phyloP scores from a whole-genome alignment of 2,329 filamentous ascomycete species.

The Cryphonectria carpinicola region DNA sequence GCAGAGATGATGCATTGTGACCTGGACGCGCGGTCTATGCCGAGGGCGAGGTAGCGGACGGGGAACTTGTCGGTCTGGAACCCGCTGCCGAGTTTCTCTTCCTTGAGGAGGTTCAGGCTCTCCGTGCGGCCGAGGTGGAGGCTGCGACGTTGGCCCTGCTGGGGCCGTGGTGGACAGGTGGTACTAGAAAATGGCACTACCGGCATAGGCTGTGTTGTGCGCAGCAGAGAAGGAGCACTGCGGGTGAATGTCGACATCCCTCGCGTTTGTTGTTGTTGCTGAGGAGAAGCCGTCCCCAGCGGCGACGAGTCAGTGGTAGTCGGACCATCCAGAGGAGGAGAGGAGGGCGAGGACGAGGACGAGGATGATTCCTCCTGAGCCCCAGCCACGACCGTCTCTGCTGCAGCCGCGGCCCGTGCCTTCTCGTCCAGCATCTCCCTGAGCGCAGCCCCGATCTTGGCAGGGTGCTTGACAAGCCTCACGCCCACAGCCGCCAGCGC shows the following conservation, averaged over 20 bases:
- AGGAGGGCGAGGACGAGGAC: background rate
- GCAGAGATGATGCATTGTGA: slow-evolving; percentile 62
- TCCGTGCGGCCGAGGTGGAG: slow-evolving; percentile 21
- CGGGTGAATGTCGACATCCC: background rate
- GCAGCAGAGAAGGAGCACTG: background rate
- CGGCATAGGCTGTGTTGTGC: background rate
- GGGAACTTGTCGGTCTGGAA: slow-evolving; percentile 39
- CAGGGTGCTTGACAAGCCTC: slow-evolving; percentile 74
- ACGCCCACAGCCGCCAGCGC: slow-evolving; percentile 69
- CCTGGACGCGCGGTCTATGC: slow-evolving; percentile 64
- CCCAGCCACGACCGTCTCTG: background rate
- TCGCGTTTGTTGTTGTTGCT: slow-evolving; percentile 21
- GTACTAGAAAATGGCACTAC: background rate
- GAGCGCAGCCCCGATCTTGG: slow-evolving; percentile 72
- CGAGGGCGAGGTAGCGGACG: slow-evolving; percentile 62
- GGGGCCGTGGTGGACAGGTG: background rate
- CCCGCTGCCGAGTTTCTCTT: slow-evolving; percentile 49
- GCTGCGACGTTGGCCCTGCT: slow-evolving; percentile 13
- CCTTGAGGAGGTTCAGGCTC: slow-evolving; percentile 33
- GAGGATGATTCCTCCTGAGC: background rate
- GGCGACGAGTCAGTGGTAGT: background rate
- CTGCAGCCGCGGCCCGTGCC: background rate
- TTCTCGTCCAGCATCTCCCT: slow-evolving; percentile 58
- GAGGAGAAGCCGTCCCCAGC: slow-evolving; percentile 32
- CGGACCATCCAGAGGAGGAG: background rate